phyloP scores from a whole-genome alignment of 2,329 filamentous ascomycete genomes.

The Xylaria sp. region DNA sequence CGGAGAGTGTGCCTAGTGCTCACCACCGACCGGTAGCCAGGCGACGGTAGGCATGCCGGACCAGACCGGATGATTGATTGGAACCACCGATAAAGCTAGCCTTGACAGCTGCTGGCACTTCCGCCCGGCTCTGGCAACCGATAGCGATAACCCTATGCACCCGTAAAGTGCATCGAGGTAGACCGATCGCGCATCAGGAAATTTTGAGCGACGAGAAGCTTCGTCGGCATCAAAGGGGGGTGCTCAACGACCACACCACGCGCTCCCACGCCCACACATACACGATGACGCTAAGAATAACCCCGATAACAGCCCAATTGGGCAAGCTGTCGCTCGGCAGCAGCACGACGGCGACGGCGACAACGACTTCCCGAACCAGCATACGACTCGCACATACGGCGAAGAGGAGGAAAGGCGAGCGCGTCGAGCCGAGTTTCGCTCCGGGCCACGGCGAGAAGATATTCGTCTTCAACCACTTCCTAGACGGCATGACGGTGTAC shows the following conservation, averaged over 20 bases:
- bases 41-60: too few relatives aligned
- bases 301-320: constrained; percentile 51
- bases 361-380: constrained; percentile 51
- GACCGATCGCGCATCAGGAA: constrained; percentile 22
- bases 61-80: too few relatives aligned
- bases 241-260: constrained; percentile 21
- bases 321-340: constrained; percentile 55
- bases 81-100: neutral
- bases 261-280: constrained; percentile 4
- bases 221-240: constrained; percentile 19
- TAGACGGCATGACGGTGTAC: constrained; percentile 64
- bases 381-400: constrained; percentile 52
- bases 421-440: constrained; percentile 40
- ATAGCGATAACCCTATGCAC: constrained; percentile 1
- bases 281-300: constrained; percentile 54
- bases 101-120: constrained; percentile 12
- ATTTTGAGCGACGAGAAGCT: constrained; percentile 31
- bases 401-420: constrained; percentile 39
- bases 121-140: neutral
- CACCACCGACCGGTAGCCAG: too few relatives aligned
- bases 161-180: neutral
- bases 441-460: constrained; percentile 67
- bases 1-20: too few relatives aligned
- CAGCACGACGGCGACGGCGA: neutral
- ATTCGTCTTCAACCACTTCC: constrained; percentile 65